phyloP scores from a whole-genome alignment of 148 eudicot species.

The Hydrangea macrophylla region DNA sequence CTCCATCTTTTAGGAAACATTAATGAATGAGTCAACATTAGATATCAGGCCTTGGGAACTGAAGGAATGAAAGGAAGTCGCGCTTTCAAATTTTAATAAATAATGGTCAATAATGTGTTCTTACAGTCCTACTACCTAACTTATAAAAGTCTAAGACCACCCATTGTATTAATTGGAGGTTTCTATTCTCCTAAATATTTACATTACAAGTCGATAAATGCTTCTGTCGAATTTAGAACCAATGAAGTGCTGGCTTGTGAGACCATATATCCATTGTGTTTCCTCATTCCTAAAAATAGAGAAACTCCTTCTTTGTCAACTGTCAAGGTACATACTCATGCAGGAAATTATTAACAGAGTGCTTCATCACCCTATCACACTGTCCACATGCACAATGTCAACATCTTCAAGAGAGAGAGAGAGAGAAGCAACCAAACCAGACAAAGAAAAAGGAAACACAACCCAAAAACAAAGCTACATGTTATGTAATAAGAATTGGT shows the following conservation, averaged over 20 bases:
- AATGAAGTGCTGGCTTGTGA: neutral
- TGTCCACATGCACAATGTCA: neutral
- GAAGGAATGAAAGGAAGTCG: neutral
- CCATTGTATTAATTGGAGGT: neutral
- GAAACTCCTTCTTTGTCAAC: slow-evolving; percentile 37
- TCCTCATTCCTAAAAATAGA: neutral
- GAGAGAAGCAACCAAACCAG: too few species aligned
- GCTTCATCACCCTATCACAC: neutral
- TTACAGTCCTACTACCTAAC: neutral
- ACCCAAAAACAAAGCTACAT: neutral
- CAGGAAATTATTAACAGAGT: neutral
- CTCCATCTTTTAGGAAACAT: neutral
- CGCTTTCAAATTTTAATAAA: neutral
- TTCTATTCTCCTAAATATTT: neutral
- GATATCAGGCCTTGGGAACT: too few species aligned
- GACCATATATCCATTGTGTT: neutral
- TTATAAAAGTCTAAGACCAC: neutral
- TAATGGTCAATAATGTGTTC: neutral
- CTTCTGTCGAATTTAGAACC: neutral
- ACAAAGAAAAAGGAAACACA: neutral
- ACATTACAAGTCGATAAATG: neutral
- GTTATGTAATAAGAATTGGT: too few species aligned
- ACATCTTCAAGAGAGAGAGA: neutral
- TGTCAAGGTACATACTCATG: neutral
- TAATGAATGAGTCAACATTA: neutral